Conservation (phyloP, 768 basidiomycete genomes). For the Leccinum sublutescens region DNA sequence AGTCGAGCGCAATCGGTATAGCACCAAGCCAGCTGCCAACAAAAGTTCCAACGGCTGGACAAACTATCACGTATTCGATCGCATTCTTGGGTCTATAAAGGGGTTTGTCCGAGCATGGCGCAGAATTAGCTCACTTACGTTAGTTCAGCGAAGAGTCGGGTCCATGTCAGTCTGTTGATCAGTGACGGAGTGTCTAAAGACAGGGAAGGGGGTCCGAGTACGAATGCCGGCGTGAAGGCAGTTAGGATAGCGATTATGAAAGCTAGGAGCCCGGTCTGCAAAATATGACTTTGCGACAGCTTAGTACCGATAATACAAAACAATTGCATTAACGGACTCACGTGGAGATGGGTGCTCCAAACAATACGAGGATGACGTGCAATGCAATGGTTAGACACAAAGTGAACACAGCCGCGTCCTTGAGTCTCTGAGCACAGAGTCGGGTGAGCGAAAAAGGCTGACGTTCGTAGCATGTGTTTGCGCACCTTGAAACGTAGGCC, state of each 20-base stretch:
- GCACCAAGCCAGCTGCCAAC: constrained; percentile 80
- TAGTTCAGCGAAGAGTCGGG: constrained; percentile 77
- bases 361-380: constrained; percentile 54
- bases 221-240: constrained; percentile 66
- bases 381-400: constrained; percentile 44
- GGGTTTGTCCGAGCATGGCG: constrained; percentile 1
- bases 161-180: constrained; percentile 64
- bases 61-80: constrained; percentile 75
- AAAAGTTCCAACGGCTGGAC: constrained; percentile 70
- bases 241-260: constrained; percentile 65
- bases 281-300: constrained; percentile 39
- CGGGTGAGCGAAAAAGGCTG: constrained; percentile 3
- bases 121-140: constrained; percentile 51
- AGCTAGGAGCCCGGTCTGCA: constrained; percentile 67
- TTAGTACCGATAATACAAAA: background rate
- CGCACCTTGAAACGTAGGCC: constrained; percentile 38
- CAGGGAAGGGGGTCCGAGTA: constrained; percentile 60
- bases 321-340: constrained; percentile 27
- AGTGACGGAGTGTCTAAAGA: constrained; percentile 42
- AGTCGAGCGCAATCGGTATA: constrained; percentile 88
- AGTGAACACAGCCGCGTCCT: constrained; percentile 53
- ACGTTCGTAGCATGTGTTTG: constrained; percentile 18
- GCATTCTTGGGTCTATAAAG: constrained; percentile 51
- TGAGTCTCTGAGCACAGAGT: constrained; percentile 43
- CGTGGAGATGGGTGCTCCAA: constrained; percentile 74